phyloP scores from a whole-genome alignment of 164 flowering plant genomes.

The Tetracentron sinense region DNA sequence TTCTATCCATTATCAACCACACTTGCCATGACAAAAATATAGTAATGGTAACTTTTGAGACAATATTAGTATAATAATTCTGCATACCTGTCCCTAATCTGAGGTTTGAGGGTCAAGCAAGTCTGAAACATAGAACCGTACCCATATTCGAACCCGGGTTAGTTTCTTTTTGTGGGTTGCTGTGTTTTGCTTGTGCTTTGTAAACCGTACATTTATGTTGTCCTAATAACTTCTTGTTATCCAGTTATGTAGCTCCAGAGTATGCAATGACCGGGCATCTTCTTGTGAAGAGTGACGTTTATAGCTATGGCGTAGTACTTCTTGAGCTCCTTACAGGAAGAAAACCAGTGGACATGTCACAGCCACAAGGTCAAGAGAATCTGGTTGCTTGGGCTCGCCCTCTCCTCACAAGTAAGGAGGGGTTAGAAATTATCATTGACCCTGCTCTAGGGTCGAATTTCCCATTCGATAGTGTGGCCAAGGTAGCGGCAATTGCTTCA shows the following conservation, averaged over 20 bases:
- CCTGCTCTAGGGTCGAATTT: conserved; percentile 49
- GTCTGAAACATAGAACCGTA: too few relatives aligned
- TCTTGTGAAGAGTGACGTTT: conserved; percentile 94
- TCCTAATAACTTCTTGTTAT: not conserved
- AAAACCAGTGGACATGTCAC: conserved; percentile 93
- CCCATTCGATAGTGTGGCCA: conserved; percentile 62
- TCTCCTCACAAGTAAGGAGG: conserved; percentile 72
- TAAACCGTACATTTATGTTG: too few relatives aligned
- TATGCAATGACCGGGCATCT: conserved; percentile 99
- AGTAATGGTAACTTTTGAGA: too few relatives aligned
- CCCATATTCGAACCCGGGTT: too few relatives aligned
- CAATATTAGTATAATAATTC: too few relatives aligned
- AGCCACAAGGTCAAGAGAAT: conserved; percentile 82
- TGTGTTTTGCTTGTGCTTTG: too few relatives aligned
- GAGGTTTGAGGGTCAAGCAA: too few relatives aligned
- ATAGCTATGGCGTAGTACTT: conserved; percentile 95
- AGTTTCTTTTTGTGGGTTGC: too few relatives aligned
- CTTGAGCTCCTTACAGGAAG: conserved; percentile 91
- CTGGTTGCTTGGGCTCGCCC: conserved; percentile 93
- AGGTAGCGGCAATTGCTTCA: conserved; percentile 96
- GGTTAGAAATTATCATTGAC: conserved; percentile 58
- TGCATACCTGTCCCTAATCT: too few relatives aligned
- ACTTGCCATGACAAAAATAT: too few relatives aligned
- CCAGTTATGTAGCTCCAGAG: conserved; percentile 87
- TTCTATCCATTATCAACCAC: too few relatives aligned